phyloP scores from a whole-genome alignment of 345 rosid species.

The Populus davidiana region DNA sequence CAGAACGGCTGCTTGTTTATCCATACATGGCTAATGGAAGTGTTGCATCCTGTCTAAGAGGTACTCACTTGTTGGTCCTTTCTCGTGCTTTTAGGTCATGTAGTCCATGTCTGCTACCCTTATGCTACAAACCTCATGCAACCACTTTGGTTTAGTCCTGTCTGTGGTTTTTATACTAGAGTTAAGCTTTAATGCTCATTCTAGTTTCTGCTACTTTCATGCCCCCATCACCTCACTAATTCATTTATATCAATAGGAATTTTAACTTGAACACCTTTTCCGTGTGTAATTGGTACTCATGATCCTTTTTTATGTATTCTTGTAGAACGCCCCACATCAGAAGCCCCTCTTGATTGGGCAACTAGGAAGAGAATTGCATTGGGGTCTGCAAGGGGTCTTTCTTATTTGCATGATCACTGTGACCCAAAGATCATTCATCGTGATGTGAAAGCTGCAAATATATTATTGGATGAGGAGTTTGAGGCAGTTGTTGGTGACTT shows the following conservation, averaged over 20 bases:
- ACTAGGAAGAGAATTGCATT: constrained; percentile 26
- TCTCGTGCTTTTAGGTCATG: not conserved
- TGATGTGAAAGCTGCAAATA: constrained; percentile 34
- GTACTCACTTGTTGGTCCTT: constrained; percentile 9
- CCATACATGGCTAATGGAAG: constrained; percentile 40
- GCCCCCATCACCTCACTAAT: not conserved
- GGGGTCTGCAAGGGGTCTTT: constrained; percentile 32
- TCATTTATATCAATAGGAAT: not conserved
- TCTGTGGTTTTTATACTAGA: not conserved
- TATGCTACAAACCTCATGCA: not conserved
- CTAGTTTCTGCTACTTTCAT: not conserved
- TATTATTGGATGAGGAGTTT: constrained; percentile 32
- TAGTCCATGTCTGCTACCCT: not conserved
- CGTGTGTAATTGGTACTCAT: not conserved
- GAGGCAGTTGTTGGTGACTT: constrained; percentile 37
- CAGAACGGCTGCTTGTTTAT: constrained; percentile 36
- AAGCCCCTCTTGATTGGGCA: constrained; percentile 29
- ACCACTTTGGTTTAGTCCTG: not conserved
- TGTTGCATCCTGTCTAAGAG: constrained; percentile 37
- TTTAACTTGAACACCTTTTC: not conserved
- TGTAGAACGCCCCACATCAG: constrained; percentile 23
- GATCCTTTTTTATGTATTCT: constrained; percentile 1
- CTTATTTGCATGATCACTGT: constrained; percentile 32
- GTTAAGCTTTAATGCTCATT: not conserved
- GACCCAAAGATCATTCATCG: constrained; percentile 35